These are phyloP conservation scores for Pichia rugopelliculosa DNA, from an alignment of 805 yeast genomes.

Conservation along the genomic window DNA sequence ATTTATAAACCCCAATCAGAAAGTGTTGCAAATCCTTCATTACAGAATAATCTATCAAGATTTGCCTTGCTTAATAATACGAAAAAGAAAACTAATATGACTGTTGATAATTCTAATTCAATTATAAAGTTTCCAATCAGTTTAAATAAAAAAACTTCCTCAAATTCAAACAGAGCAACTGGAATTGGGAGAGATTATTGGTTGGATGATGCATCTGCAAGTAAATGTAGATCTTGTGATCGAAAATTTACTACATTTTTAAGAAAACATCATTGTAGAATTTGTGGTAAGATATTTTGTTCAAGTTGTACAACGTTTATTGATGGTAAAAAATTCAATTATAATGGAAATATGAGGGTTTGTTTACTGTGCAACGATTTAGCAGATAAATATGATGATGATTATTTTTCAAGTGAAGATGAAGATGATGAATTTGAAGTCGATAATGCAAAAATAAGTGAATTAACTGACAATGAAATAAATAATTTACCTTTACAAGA, in stretches of 20 bases:
- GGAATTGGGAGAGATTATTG: constrained; percentile 76
- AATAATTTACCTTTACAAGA: neutral
- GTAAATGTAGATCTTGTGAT: constrained; percentile 80
- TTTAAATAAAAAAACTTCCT: constrained; percentile 8
- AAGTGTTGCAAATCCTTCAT: neutral
- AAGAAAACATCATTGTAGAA: constrained; percentile 89
- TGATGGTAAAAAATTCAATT: constrained; percentile 56
- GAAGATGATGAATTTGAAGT: constrained; percentile 21
- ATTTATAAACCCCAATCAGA: neutral
- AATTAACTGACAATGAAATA: neutral
- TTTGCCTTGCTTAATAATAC: neutral
- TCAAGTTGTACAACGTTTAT: constrained; percentile 69
- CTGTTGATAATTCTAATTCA: neutral
- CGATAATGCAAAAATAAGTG: neutral
- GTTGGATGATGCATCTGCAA: constrained; percentile 93
- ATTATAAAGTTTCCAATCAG: neutral
- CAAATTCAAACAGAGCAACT: constrained; percentile 15
- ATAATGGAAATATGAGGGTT: constrained; percentile 64
- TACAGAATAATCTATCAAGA: neutral
- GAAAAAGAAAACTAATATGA: neutral
- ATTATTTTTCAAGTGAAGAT: constrained; percentile 54
- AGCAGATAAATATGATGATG: constrained; percentile 61
- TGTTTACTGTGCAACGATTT: constrained; percentile 64
- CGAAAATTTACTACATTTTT: constrained; percentile 76
- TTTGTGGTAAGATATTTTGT: constrained; percentile 95